Base-by-base conservation (phyloP, 2,329 filamentous ascomycete genomes). In the Penicillium brevicompactum region DNA sequence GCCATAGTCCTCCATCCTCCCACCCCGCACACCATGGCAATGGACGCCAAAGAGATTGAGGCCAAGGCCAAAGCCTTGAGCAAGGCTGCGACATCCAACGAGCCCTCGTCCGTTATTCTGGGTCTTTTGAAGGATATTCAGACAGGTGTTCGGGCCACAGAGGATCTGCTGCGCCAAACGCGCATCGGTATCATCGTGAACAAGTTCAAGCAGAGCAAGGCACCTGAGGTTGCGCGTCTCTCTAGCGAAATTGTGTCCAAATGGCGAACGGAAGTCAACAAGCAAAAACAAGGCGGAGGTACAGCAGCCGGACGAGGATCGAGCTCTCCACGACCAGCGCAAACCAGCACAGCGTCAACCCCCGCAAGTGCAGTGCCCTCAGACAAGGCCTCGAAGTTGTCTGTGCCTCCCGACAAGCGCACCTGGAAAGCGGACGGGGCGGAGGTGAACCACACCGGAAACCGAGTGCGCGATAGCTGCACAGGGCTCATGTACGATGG, bases 401-500 rank as follows among this genome's bases (percentile, higher is more conserved):
- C 81, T 32, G 79, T 83, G 41, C 76, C 82, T 59, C 84, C 87
- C 2, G 87, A 92, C 69, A 94, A 92, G 80, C 87, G 94, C 65
- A 91, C 85, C 64, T 90, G 88, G 78, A 88, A 88, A 65, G 83
- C 81, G n/a, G 94, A 97, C 72, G 87, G 87, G 40, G 86, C 96
- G 50, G 87, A 92, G 66, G 84, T 85, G 66, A 85, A 87, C 62
- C 84, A 91, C 49, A 97, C 92, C 14, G 86, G 86, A 46, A 87
- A 88, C 56, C 78, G 82, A 54, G 83, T 84, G 18, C 89, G 94
- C 56, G 90, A 97, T 78, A 88, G 86, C 69, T 96, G 90, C 73
- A 87, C 97, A 59, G 92, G 91, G 47, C 83, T 99, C 42, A 84
- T 99, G 74, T 99, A 97, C 79, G 94, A 99, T 67, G 94, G 92